These are phyloP conservation scores for Penicillium sp. DNA, from an alignment of 2,329 filamentous ascomycete genomes.

Conservation along the genomic window DNA sequence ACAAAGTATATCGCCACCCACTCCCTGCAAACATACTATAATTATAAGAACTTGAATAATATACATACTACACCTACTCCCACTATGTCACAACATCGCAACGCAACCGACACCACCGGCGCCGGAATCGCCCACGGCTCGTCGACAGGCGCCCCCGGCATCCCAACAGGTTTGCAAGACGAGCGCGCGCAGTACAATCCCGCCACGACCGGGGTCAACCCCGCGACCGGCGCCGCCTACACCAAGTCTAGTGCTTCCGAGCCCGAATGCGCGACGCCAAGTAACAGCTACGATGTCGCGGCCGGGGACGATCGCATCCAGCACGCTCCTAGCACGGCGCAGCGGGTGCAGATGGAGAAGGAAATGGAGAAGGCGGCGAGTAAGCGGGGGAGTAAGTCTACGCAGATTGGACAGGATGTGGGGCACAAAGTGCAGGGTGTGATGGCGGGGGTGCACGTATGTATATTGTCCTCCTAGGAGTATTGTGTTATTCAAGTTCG, in stretches of 20 bases:
- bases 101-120: constrained; percentile 1
- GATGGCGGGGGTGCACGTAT: constrained; percentile 42
- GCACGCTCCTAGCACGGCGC: constrained; percentile 23
- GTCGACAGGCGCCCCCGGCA: constrained; percentile 34
- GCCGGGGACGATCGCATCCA: constrained; percentile 17
- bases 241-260: constrained; percentile 4
- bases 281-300: constrained; percentile 19
- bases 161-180: constrained; percentile 21
- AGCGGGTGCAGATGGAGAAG: constrained; percentile 16
- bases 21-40: too few relatives aligned
- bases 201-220: constrained; percentile 28
- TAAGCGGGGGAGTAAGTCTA: background rate
- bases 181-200: constrained; percentile 24
- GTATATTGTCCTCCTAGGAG: constrained; percentile 21
- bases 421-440: constrained; percentile 32
- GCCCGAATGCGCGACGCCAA: constrained; percentile 14
- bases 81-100: background rate
- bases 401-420: constrained; percentile 15
- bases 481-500: too few relatives aligned
- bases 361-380: constrained; percentile 1
- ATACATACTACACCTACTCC: too few relatives aligned
- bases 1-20: too few relatives aligned
- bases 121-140: constrained; percentile 26
- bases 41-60: too few relatives aligned
- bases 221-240: constrained; percentile 32